Base-by-base conservation (phyloP, 2,329 filamentous ascomycete genomes). In the Bipolaris sorokiniana region DNA sequence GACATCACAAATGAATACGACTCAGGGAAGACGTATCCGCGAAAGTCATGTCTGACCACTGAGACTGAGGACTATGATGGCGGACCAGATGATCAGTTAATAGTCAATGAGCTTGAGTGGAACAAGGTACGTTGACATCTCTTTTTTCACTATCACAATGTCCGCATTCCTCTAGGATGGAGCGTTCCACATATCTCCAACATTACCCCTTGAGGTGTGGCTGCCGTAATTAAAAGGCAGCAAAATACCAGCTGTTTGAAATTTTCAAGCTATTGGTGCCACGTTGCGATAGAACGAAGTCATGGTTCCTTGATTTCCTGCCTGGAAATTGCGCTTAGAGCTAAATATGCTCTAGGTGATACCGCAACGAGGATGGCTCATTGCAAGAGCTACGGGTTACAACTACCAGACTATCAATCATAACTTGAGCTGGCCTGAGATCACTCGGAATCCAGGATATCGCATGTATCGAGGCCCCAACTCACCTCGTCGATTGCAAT, bases 91-190 rank as follows among this genome's bases (percentile, higher is more conserved):
- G 69, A 72, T 40, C 48, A 41, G 9, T 38, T 75, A 20, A 55
- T 60, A 3, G 55, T 66, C 3, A 55, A 59, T 3, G 26, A 64
- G 3, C 58, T 68, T 6, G 51, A 52, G n/a, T 73, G 71, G 71
- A 69, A 67, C 48, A 58, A 71, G 68, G 71, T 75, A 56, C 61
- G 71, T 54, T 5, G 7, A 7, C 6, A 33, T 33, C 7, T 5
- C 38, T 15, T 4, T 13, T 34, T 52, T 31, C 22, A 15, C 15
- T 15, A 36, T 11, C 13, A 9, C n/a, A 23, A n/a, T 18, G 20
- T 6, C 26, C 4, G 13, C 11, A 7, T 41, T 15, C n/a, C 10
- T 31, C 28, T 13, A 7, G 9, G 16, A n/a, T 26, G n/a, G 20
- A 46, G 16, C 15, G 16, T 10, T 22, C n/a, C 6, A 10, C 16